Conservation (phyloP, 2,329 filamentous ascomycete genomes). For the Cryphonectria japonica region DNA sequence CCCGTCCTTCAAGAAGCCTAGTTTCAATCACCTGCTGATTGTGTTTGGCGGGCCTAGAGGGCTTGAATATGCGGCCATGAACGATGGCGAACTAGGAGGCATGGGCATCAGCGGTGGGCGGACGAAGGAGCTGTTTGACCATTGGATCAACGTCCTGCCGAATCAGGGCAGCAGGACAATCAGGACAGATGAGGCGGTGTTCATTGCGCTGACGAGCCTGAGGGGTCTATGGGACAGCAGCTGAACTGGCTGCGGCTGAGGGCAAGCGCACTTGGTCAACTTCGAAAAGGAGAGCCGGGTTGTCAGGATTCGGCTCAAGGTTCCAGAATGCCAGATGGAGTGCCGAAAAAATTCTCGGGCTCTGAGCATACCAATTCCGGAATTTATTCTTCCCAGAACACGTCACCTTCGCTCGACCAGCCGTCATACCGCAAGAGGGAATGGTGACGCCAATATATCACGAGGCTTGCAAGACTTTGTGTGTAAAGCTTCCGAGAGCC, state of each 20-base stretch:
- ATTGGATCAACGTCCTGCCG: constrained; percentile 81
- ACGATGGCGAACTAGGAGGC: constrained; percentile 56
- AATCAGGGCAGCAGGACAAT: constrained; percentile 83
- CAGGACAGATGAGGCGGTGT: constrained; percentile 81
- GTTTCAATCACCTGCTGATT: constrained; percentile 73
- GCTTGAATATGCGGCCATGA: constrained; percentile 73
- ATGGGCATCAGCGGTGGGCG: constrained; percentile 67
- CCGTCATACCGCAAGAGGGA: background rate
- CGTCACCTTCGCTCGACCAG: background rate
- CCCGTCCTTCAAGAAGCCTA: constrained; percentile 45
- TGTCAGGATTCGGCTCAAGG: background rate
- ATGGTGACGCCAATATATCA: background rate
- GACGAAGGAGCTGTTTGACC: constrained; percentile 75
- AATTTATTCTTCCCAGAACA: background rate
- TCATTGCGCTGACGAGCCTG: constrained; percentile 73
- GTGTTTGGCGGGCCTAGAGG: constrained; percentile 83
- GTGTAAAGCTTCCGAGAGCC: background rate
- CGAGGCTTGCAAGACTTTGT: background rate
- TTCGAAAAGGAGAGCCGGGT: background rate
- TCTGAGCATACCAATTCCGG: background rate
- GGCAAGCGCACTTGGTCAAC: no score
- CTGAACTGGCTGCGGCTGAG: constrained; percentile 23
- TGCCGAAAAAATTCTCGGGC: background rate
- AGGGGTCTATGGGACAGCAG: constrained; percentile 58
- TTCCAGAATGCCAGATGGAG: background rate